phyloP scores from a whole-genome alignment of 2,329 filamentous ascomycete genomes.

The Nemania abortiva region DNA sequence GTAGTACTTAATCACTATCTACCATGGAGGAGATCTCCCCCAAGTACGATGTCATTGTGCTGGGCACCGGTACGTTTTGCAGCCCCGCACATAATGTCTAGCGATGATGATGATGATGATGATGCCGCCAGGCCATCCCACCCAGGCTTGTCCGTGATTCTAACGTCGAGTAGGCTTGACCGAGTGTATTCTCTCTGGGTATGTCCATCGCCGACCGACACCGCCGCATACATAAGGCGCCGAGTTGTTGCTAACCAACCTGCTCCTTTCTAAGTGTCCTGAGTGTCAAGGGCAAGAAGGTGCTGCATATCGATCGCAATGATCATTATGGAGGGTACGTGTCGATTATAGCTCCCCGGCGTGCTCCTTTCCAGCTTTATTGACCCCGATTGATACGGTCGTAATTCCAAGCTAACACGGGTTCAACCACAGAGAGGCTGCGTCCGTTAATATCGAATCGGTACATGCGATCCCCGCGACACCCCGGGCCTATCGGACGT shows the following conservation, averaged over 20 bases:
- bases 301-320: constrained; percentile 98
- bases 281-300: constrained; percentile 99
- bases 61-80: constrained; percentile 85
- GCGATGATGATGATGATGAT: constrained; percentile 8
- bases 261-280: constrained; percentile 72
- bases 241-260: constrained; percentile 16
- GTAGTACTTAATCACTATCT: constrained; percentile 46
- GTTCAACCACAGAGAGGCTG: constrained; percentile 77
- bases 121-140: constrained; percentile 27
- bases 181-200: constrained; percentile 99
- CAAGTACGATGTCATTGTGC: constrained; percentile 98
- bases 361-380: constrained; percentile 32
- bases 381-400: constrained; percentile 45
- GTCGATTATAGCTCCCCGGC: constrained; percentile 16
- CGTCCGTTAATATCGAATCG: constrained; percentile 95
- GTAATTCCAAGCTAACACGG: constrained; percentile 36
- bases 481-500: constrained; percentile 27
- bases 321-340: constrained; percentile 97
- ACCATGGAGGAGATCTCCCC: constrained; percentile 97
- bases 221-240: constrained; percentile 19
- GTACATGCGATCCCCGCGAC: constrained; percentile 62
- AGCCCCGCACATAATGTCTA: constrained; percentile 48
- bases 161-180: constrained; percentile 77
- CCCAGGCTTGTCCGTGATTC: constrained; percentile 25
- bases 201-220: constrained; percentile 53